Conservation (phyloP, 2,329 filamentous ascomycete species). For the Cordyceps javanica region DNA sequence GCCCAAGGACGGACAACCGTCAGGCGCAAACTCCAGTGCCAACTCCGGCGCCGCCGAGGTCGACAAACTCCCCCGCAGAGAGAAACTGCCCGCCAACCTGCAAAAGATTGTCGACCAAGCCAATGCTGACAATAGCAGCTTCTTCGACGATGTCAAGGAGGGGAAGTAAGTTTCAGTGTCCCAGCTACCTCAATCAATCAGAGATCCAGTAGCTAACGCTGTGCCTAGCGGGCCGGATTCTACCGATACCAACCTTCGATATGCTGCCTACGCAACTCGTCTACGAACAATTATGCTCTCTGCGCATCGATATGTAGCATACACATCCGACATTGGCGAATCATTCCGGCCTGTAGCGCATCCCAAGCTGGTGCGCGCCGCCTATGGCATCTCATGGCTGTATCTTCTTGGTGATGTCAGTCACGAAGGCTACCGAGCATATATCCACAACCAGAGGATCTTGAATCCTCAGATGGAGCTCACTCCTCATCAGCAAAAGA, state of each 20-base stretch:
- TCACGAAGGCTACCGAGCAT: conserved; percentile 93
- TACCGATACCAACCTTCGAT: conserved; percentile 79
- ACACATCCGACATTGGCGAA: conserved; percentile 94
- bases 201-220: conserved; percentile 16
- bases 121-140: conserved; percentile 57
- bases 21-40: conserved; percentile 14
- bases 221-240: conserved; percentile 52
- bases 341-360: conserved; percentile 91
- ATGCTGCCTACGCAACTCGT: conserved; percentile 85
- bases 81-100: conserved; percentile 48
- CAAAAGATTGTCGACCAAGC: conserved; percentile 53
- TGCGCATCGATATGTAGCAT: conserved; percentile 93
- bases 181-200: conserved; percentile 7
- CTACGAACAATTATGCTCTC: conserved; percentile 81
- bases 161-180: conserved; percentile 64
- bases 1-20: conserved; percentile 20
- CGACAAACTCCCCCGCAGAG: conserved; percentile 39
- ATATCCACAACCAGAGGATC: conserved; percentile 74
- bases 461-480: conserved; percentile 61
- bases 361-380: conserved; percentile 70
- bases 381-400: conserved; percentile 88
- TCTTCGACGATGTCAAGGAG: conserved; percentile 71
- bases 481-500: conserved; percentile 41
- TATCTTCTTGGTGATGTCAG: conserved; percentile 87
- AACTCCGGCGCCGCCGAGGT: conserved; percentile 25